Evolutionary conservation across 148 eudicot species (phyloP).

Genomic region (Persicaria maculosa): DNA sequence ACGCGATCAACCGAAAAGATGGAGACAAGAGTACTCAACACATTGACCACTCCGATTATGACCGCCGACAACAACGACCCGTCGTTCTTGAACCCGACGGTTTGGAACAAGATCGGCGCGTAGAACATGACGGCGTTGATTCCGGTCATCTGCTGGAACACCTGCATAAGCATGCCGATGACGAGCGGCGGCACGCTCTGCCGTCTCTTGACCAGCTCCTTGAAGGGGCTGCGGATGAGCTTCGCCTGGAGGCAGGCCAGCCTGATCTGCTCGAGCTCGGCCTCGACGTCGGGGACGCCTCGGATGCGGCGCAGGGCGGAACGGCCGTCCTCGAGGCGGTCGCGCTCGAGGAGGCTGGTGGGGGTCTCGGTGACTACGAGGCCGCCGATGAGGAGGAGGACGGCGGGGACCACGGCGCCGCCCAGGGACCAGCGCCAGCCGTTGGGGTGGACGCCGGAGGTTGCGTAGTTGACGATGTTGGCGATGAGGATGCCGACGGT

Average conservation of each 20-base stretch:
- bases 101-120: conserved; percentile 40
- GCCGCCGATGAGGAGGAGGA: conserved; percentile 28
- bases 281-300: conserved; percentile 27
- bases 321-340: conserved; percentile 11
- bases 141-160: conserved; percentile 46
- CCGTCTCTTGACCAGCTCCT: conserved; percentile 21
- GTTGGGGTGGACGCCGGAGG: conserved; percentile 15
- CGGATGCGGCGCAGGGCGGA: conserved; percentile 21
- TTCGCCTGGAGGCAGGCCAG: conserved; percentile 20
- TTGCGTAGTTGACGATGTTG: conserved; percentile 29
- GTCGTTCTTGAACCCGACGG: conserved; percentile 29
- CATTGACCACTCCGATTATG: conserved; percentile 26
- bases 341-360: conserved; percentile 29
- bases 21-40: conserved; percentile 22
- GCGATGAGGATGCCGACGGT: conserved; percentile 32
- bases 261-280: conserved; percentile 25
- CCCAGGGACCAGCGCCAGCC: conserved; percentile 41
- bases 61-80: conserved; percentile 31
- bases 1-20: conserved; percentile 25
- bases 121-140: conserved; percentile 44
- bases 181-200: conserved; percentile 26
- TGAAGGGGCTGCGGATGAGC: conserved; percentile 22
- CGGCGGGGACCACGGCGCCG: conserved; percentile 27
- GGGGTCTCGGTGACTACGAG: conserved; percentile 36
- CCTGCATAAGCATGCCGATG: conserved; percentile 22